Percentiles rank a stretch among this genome's conserved stretches.
Evolutionary conservation across 495 filamentous ascomycete species (phyloP).

Genomic region (Articulospora tetracladia): DNA sequence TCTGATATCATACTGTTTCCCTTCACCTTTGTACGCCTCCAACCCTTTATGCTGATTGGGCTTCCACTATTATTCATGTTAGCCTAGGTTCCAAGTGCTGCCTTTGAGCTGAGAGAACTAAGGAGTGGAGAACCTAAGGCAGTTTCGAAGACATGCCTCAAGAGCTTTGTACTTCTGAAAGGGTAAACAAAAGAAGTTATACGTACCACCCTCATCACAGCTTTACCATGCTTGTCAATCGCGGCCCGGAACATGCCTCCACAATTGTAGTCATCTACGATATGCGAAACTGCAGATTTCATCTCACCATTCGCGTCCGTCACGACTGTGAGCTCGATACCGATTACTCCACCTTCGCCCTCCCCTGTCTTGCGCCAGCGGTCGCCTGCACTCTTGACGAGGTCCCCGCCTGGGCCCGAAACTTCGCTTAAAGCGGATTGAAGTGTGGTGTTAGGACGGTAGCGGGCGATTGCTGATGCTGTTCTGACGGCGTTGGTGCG

Average conservation of each 20-base stretch:
- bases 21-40: conserved; percentile 27
- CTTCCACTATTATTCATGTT: no score
- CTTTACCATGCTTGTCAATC: conserved; percentile 59
- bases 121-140: no score
- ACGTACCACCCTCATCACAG: conserved; percentile 63
- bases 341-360: conserved; percentile 84
- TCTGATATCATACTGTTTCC: conserved; percentile 21
- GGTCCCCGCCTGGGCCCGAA: conserved; percentile 66
- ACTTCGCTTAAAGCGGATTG: conserved; percentile 54
- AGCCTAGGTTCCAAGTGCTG: no score
- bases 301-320: conserved; percentile 31
- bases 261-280: conserved; percentile 73
- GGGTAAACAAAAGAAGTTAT: no score
- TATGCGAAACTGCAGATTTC: conserved; percentile 18
- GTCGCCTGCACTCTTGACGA: conserved; percentile 70
- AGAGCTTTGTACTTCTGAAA: no score
- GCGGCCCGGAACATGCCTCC: conserved; percentile 88
- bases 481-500: conserved; percentile 65
- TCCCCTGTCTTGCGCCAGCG: conserved; percentile 76
- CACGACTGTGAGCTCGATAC: conserved; percentile 62
- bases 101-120: no score
- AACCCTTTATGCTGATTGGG: conserved; percentile 26
- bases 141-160: no score
- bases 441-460: conserved; percentile 37
- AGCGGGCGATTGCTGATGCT: conserved; percentile 69